Evolutionary conservation across 345 rosid genomes (phyloP), one percentile per base, ranked within the genome.

Genomic region (Psidium guajava): DNA sequence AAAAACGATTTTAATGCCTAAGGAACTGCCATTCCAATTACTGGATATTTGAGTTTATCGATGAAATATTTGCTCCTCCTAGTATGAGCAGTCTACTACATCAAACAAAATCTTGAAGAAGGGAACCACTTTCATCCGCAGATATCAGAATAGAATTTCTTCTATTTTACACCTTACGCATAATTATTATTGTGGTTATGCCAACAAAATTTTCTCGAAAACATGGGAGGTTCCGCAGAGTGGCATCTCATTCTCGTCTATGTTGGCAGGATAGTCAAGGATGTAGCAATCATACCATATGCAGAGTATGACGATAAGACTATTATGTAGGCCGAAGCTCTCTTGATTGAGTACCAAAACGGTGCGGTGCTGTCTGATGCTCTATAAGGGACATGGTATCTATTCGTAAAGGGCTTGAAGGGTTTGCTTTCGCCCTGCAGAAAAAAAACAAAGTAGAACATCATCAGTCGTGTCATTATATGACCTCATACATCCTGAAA

Each of bases 341-440:
- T n/a, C n/a, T n/a, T n/a, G 85, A 97, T 95, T 2, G 99, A 95
- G 91, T 95, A 97, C 99, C 99, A 97, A 54, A 94, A 90, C 40
- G 98, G 97, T 40, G 93, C 84, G 10, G 95, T 93, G 75, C 98
- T 97, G 18, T 87, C 88, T 27, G 99, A 95, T 88, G 94, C 92
- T 82, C 64, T 83, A 83, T 90, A 95, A 85, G 99, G 98, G 55
- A 91, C 91, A 58, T 86, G 99, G 86, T 95, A 97, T 52, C 99
- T 91, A 83, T 91, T 87, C 6, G 87, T 86, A 82, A 81, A 97
- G 82, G 99, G 97, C 90, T 95, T 97, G 87, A 94, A 95, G 15
- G 99, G 98, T 87, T 87, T 87, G 3, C 85, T 93, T 90, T 97
- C 99, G 27, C 98, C 98, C 99, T 97, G 88, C 92, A 90, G 87